Evolutionary conservation across 2,329 filamentous ascomycete genomes (phyloP).

Genomic region (Dactylellina cionopaga): DNA sequence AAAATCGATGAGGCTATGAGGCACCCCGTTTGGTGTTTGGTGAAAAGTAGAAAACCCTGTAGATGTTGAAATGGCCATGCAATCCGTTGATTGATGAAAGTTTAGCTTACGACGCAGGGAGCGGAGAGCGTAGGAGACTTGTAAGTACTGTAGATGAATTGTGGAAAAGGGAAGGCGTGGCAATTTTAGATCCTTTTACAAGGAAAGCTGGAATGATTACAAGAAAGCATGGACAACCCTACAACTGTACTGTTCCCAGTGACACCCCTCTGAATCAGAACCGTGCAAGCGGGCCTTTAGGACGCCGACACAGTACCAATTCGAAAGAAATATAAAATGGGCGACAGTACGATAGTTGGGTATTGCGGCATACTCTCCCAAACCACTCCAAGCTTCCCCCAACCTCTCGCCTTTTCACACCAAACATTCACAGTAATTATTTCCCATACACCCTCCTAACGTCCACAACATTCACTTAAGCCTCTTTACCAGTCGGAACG

Average conservation of each 20-base stretch:
- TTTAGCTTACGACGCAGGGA: constrained; percentile 54
- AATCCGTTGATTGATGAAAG: constrained; percentile 54
- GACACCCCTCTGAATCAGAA: constrained; percentile 14
- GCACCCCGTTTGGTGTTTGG: constrained; percentile 11
- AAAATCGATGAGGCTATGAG: constrained; percentile 8
- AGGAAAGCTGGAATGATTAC: constrained; percentile 2
- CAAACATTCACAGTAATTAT: constrained; percentile 28
- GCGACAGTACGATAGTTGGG: constrained; percentile 53
- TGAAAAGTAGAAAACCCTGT: constrained; percentile 44
- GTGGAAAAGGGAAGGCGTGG: constrained; percentile 27
- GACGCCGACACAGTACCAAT: constrained; percentile 1
- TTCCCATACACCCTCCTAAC: constrained; percentile 52
- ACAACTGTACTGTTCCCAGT: constrained; percentile 53
- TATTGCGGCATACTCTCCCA: constrained; percentile 47
- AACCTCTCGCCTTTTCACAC: constrained; percentile 21
- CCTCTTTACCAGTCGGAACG: constrained; percentile 54
- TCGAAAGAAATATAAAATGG: constrained; percentile 43
- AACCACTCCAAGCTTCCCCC: constrained; percentile 12
- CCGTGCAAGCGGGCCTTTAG: constrained; percentile 35
- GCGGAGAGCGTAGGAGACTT: constrained; percentile 33
- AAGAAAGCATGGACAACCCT: constrained; percentile 50
- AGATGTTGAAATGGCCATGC: constrained; percentile 43
- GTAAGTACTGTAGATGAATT: constrained; percentile 8
- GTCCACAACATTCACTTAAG: constrained; percentile 54
- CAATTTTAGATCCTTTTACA: constrained; percentile 37